phyloP scores from a whole-genome alignment of 139 green algal species.

The Yamagishiella unicocca region DNA sequence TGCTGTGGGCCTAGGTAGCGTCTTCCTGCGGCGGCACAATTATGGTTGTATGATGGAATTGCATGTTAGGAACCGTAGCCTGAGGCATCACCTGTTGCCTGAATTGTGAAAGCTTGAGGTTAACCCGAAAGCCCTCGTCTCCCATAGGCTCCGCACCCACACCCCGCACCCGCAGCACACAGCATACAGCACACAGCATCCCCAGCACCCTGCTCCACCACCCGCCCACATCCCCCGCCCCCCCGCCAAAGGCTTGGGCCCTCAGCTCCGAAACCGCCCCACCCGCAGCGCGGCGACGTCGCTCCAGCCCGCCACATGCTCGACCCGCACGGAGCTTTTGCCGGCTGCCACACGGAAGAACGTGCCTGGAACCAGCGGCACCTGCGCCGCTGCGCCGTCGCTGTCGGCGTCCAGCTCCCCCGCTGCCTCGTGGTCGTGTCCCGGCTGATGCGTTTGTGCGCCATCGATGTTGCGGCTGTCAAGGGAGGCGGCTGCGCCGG shows the following conservation, averaged over 20 bases:
- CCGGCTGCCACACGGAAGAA: neutral
- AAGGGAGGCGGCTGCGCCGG: no score
- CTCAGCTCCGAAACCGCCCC: no score
- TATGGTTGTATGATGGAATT: no score
- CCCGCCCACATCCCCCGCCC: neutral
- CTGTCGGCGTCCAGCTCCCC: neutral
- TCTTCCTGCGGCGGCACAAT: no score
- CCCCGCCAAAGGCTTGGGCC: no score
- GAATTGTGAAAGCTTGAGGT: neutral
- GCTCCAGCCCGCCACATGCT: constrained; percentile 26
- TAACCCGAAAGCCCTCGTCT: neutral
- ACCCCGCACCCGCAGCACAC: neutral
- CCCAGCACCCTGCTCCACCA: neutral
- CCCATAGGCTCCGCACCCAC: neutral
- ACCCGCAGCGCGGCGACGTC: constrained; percentile 1
- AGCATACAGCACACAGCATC: neutral
- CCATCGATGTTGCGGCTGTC: no score
- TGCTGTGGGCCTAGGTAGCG: no score
- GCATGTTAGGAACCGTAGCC: no score
- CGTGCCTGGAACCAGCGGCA: neutral
- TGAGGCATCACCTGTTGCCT: neutral
- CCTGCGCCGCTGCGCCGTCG: neutral
- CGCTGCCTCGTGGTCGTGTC: neutral
- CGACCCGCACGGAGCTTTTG: neutral
- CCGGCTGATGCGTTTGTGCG: neutral